Conservation (phyloP, 441 rosid genomes). For the Mallotus japonicus region DNA sequence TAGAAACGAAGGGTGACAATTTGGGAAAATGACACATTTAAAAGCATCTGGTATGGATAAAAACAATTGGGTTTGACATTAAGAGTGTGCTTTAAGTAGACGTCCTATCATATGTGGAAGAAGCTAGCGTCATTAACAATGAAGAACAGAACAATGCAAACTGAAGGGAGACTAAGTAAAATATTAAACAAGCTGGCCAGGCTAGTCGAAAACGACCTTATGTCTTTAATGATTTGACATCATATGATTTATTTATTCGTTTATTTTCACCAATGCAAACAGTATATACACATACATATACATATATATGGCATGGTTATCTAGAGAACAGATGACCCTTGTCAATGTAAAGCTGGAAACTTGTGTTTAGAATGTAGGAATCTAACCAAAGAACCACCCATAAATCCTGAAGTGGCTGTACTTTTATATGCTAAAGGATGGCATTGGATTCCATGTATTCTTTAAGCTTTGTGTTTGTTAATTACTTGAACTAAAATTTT, state of each 20-base stretch:
- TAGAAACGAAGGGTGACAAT: neutral
- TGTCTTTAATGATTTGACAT: neutral
- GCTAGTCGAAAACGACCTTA: constrained; percentile 1
- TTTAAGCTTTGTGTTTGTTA: neutral
- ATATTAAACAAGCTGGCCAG: neutral
- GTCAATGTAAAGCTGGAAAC: neutral
- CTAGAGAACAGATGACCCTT: neutral
- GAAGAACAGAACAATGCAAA: neutral
- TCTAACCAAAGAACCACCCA: constrained; percentile 4
- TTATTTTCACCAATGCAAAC: too few relatives aligned
- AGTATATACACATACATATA: too few relatives aligned
- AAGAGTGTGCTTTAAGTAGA: constrained; percentile 3
- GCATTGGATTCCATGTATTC: constrained; percentile 20
- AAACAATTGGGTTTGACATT: neutral
- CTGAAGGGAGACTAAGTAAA: neutral
- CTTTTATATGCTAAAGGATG: neutral
- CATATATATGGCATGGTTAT: neutral
- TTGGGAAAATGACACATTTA: constrained; percentile 8
- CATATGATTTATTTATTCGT: neutral
- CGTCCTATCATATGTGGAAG: neutral
- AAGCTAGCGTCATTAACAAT: neutral
- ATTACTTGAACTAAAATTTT: constrained; percentile 1
- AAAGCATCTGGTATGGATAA: neutral
- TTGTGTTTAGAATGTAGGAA: neutral
- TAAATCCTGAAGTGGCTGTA: neutral